These are phyloP conservation scores for Tympanopsis confertula DNA, from an alignment of 2,329 filamentous ascomycete species.

Conservation along the genomic window DNA sequence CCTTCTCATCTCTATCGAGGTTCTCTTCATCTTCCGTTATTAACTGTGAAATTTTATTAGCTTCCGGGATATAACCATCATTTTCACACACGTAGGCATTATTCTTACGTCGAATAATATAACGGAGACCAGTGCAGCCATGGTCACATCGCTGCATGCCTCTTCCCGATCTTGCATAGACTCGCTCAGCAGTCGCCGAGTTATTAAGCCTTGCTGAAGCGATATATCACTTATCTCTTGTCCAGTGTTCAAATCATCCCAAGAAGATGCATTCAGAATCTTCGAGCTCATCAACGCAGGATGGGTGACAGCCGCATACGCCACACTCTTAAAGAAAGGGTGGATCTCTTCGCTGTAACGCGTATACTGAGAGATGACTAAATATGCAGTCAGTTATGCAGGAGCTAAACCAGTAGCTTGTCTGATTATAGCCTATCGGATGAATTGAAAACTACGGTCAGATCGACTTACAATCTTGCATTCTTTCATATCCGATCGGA, in stretches of 20 bases:
- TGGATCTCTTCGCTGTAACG: slow-evolving; percentile 6
- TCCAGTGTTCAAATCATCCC: slow-evolving; percentile 8
- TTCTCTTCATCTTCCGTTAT: slow-evolving; percentile 6
- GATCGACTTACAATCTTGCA: slow-evolving; percentile 7
- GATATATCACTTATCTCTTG: slow-evolving; percentile 7
- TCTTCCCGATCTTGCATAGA: slow-evolving; percentile 3
- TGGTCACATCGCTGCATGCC: slow-evolving; percentile 1
- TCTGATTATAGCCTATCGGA: no score
- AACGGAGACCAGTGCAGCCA: neutral
- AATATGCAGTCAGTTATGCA: neutral
- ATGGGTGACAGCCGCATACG: slow-evolving; percentile 5
- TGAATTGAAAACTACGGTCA: neutral
- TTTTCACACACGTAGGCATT: neutral
- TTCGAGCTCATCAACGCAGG: slow-evolving; percentile 9
- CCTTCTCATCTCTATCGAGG: slow-evolving; percentile 5
- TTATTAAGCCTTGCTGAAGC: slow-evolving; percentile 7
- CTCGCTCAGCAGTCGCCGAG: slow-evolving; percentile 5
- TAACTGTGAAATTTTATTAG: slow-evolving; percentile 4
- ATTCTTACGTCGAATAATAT: neutral
- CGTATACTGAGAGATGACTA: slow-evolving; percentile 9
- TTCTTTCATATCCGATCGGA: slow-evolving; percentile 5
- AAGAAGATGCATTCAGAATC: slow-evolving; percentile 9
- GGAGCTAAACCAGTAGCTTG: no score
- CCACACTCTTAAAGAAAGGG: slow-evolving; percentile 7
- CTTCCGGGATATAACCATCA: neutral